These are phyloP conservation scores for Platanus orientalis DNA, from an alignment of 164 flowering plant species.

Conservation along the genomic window DNA sequence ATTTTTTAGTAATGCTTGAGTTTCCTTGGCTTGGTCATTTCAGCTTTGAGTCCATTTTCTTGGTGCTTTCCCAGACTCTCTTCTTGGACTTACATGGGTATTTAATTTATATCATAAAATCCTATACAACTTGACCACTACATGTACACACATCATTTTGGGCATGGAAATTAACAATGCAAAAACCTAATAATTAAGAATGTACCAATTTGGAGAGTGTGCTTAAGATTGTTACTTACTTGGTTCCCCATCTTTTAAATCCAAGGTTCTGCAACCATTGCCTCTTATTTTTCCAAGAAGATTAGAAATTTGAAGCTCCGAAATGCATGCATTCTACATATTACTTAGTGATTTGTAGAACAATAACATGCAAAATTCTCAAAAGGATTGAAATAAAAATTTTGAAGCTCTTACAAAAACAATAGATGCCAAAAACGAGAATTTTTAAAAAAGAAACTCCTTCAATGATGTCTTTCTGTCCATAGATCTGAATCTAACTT, in stretches of 20 bases:
- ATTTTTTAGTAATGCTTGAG: too few species aligned
- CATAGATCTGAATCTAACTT: background rate
- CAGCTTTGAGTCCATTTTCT: too few species aligned
- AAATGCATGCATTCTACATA: background rate
- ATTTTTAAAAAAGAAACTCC: background rate
- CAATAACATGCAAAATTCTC: background rate
- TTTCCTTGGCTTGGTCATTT: too few species aligned
- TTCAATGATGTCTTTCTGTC: background rate
- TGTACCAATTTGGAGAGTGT: too few species aligned
- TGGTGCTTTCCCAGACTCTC: too few species aligned
- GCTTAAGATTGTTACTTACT: conserved; percentile 81
- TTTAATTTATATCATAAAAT: too few species aligned
- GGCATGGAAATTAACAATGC: too few species aligned
- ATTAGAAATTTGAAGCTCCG: background rate
- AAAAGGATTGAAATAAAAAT: background rate
- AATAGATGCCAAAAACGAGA: background rate
- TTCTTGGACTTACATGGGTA: too few species aligned
- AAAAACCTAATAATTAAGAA: too few species aligned
- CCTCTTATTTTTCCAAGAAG: conserved; percentile 17
- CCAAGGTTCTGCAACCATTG: conserved; percentile 94
- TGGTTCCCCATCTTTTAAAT: conserved; percentile 77
- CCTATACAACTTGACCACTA: too few species aligned
- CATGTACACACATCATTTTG: too few species aligned
- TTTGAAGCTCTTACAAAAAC: background rate
- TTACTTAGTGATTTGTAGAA: background rate